Conservation (phyloP, 495 filamentous ascomycete genomes). For the Hyaloscypha bicolor region DNA sequence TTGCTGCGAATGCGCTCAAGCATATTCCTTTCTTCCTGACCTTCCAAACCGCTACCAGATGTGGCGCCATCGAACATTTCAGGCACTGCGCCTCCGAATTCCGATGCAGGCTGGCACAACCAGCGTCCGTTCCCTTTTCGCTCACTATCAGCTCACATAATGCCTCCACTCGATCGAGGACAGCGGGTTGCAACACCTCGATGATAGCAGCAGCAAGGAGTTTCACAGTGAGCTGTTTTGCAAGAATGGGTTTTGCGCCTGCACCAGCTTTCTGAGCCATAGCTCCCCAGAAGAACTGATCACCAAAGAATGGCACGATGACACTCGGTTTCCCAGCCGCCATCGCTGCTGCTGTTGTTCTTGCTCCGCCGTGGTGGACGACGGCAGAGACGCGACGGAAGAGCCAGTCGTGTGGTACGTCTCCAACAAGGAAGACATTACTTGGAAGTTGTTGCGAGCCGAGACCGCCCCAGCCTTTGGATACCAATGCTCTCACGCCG, state of each 20-base stretch:
- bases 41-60: no score
- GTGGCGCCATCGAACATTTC: no score
- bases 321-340: slow-evolving; percentile 63
- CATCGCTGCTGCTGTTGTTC: slow-evolving; percentile 65
- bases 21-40: no score
- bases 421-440: slow-evolving; percentile 62
- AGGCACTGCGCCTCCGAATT: no score
- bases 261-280: slow-evolving; percentile 60
- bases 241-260: slow-evolving; percentile 67
- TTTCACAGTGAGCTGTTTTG: slow-evolving; percentile 64
- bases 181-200: slow-evolving; percentile 56
- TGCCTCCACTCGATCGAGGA: no score
- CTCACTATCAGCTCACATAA: no score
- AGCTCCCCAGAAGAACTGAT: slow-evolving; percentile 61
- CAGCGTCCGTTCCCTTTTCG: no score
- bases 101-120: no score
- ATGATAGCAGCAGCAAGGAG: slow-evolving; percentile 67
- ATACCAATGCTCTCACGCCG: slow-evolving; percentile 61
- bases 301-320: slow-evolving; percentile 69
- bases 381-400: slow-evolving; percentile 61
- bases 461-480: slow-evolving; percentile 66
- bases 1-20: no score
- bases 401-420: slow-evolving; percentile 70
- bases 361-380: slow-evolving; percentile 67
- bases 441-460: slow-evolving; percentile 48